phyloP scores from a whole-genome alignment of 2,329 filamentous ascomycete genomes.

The Cladophialophora immunda region DNA sequence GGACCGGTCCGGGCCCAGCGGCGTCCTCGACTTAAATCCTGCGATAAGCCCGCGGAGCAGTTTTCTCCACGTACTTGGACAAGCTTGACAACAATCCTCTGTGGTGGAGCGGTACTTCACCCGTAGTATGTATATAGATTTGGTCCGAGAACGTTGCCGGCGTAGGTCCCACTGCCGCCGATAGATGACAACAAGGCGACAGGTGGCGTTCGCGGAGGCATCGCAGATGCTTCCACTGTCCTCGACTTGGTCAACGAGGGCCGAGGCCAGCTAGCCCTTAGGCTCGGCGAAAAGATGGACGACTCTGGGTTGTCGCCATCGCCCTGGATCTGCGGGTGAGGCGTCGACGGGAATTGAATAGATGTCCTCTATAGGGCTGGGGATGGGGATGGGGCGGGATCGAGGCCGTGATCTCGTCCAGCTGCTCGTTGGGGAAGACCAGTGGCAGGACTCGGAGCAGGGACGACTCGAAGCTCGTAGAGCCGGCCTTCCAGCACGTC shows the following conservation, averaged over 20 bases:
- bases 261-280: no score
- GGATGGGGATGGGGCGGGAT: conserved; percentile 1
- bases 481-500: conserved; percentile 7
- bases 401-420: neutral
- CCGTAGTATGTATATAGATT: no score
- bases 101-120: no score
- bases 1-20: conserved; percentile 7
- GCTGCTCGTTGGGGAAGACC: neutral
- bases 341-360: no score
- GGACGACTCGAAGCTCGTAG: neutral
- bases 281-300: no score
- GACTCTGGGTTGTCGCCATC: no score
- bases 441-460: neutral
- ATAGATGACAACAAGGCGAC: conserved; percentile 6
- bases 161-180: conserved; percentile 11
- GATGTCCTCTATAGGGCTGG: no score
- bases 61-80: no score
- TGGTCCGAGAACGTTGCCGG: no score
- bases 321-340: no score
- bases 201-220: conserved; percentile 12
- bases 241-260: neutral
- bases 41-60: neutral
- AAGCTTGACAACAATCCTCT: no score
- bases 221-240: conserved; percentile 13
- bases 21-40: neutral